Evolutionary conservation across 345 rosid genomes (phyloP).

Genomic region (Eucalyptus erythrocorys): DNA sequence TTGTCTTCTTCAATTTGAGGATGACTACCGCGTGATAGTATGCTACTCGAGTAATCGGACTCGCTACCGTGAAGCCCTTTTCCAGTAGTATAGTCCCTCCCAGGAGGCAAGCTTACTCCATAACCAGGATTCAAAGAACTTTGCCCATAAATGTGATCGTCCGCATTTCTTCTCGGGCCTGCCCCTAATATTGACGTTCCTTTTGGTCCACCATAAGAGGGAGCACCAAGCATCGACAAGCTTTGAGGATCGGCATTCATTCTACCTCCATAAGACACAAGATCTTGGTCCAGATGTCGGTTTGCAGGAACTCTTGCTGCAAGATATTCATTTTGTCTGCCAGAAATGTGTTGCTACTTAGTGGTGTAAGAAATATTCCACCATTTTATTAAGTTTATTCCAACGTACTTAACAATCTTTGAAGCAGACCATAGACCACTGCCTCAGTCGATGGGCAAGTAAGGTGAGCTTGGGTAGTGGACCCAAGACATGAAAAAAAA

Average conservation of each 20-base stretch:
- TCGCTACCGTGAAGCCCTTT: slow-evolving; percentile 76
- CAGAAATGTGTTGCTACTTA: slow-evolving; percentile 84
- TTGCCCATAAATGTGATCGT: slow-evolving; percentile 60
- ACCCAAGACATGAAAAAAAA: not conserved
- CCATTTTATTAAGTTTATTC: not conserved
- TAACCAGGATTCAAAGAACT: slow-evolving; percentile 87
- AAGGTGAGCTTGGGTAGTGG: not conserved
- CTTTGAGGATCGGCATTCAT: slow-evolving; percentile 62
- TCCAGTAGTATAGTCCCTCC: slow-evolving; percentile 85
- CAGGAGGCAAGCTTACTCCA: slow-evolving; percentile 98
- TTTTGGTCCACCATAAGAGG: slow-evolving; percentile 64
- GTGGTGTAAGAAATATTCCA: slow-evolving; percentile 10
- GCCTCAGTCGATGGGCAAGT: not conserved
- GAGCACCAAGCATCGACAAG: slow-evolving; percentile 44
- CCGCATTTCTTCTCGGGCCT: slow-evolving; percentile 73
- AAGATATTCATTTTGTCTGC: slow-evolving; percentile 12
- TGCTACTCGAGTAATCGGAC: slow-evolving; percentile 46
- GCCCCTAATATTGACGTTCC: slow-evolving; percentile 86
- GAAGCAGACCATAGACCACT: not conserved
- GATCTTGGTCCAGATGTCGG: slow-evolving; percentile 68
- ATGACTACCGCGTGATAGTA: slow-evolving; percentile 37
- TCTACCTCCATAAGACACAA: slow-evolving; percentile 70
- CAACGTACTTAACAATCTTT: not conserved
- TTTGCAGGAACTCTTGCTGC: slow-evolving; percentile 62
- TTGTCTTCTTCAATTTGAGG: slow-evolving; percentile 63